phyloP scores from a whole-genome alignment of 2,329 filamentous ascomycete species.

The Rutstroemia sp. region DNA sequence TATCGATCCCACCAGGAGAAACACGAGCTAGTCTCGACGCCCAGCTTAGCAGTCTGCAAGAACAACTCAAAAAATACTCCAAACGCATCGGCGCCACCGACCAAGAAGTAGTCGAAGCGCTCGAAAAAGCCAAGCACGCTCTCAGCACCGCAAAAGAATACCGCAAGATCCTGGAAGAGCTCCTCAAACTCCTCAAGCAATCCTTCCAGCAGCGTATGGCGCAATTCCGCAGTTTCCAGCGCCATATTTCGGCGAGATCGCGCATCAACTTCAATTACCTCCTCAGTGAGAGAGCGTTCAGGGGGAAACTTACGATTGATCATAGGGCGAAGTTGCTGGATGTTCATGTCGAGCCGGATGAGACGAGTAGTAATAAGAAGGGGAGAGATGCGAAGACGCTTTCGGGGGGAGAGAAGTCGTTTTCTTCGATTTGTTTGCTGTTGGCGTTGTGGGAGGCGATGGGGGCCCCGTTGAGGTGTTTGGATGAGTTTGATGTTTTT shows the following conservation, averaged over 20 bases:
- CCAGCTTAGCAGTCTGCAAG: slow-evolving; percentile 46
- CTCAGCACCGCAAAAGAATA: slow-evolving; percentile 37
- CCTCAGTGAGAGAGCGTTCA: slow-evolving; percentile 81
- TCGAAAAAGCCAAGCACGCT: slow-evolving; percentile 32
- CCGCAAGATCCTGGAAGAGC: slow-evolving; percentile 37
- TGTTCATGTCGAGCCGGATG: slow-evolving; percentile 65
- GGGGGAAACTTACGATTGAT: slow-evolving; percentile 72
- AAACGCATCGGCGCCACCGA: slow-evolving; percentile 54
- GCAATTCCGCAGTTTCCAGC: slow-evolving; percentile 76
- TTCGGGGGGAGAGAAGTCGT: slow-evolving; percentile 95
- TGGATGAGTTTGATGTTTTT: slow-evolving; percentile 98
- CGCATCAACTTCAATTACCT: slow-evolving; percentile 83
- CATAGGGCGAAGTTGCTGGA: slow-evolving; percentile 69
- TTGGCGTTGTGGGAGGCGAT: slow-evolving; percentile 96
- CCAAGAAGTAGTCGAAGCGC: slow-evolving; percentile 50
- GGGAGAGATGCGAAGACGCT: slow-evolving; percentile 86
- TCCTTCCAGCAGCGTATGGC: slow-evolving; percentile 62
- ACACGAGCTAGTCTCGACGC: slow-evolving; percentile 48
- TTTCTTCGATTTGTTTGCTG: slow-evolving; percentile 90
- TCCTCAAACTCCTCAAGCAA: slow-evolving; percentile 39
- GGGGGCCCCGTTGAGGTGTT: slow-evolving; percentile 86
- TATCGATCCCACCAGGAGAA: slow-evolving; percentile 57
- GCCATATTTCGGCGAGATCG: slow-evolving; percentile 77
- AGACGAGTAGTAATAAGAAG: slow-evolving; percentile 59
- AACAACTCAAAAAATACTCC: slow-evolving; percentile 52